These are phyloP conservation scores for Rhizophora mangle DNA, from an alignment of 345 rosid genomes.

Conservation along the genomic window DNA sequence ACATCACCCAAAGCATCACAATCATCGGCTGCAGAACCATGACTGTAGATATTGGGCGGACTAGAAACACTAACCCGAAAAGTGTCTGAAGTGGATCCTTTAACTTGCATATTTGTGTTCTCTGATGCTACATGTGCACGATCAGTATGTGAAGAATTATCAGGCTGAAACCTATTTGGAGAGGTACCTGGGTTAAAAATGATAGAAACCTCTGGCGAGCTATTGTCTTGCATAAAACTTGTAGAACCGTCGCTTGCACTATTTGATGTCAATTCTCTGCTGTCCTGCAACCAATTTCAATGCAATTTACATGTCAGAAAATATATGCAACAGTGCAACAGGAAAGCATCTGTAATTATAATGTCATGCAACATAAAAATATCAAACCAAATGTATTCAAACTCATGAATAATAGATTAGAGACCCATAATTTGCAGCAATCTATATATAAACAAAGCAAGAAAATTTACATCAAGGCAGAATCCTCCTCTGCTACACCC, in stretches of 20 bases:
- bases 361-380: not conserved
- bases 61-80: slow-evolving; percentile 97
- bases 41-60: slow-evolving; percentile 91
- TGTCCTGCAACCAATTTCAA: slow-evolving; percentile 57
- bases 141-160: slow-evolving; percentile 62
- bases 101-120: slow-evolving; percentile 75
- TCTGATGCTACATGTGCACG: slow-evolving; percentile 85
- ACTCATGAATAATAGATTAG: not conserved
- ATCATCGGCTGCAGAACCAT: slow-evolving; percentile 94
- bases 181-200: slow-evolving; percentile 46
- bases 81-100: slow-evolving; percentile 79
- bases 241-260: slow-evolving; percentile 85
- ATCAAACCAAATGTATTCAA: too few relatives aligned
- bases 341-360: slow-evolving; percentile 6
- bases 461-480: slow-evolving; percentile 64
- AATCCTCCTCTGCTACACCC: slow-evolving; percentile 90
- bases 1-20: slow-evolving; percentile 97
- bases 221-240: slow-evolving; percentile 59
- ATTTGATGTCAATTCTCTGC: slow-evolving; percentile 75
- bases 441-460: not conserved
- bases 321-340: not conserved
- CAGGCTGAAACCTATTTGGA: slow-evolving; percentile 53
- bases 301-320: slow-evolving; percentile 13
- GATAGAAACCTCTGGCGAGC: slow-evolving; percentile 59
- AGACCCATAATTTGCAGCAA: not conserved